Evolutionary conservation across 2,329 filamentous ascomycete genomes (phyloP), one percentile per base, ranked within the genome.

Genomic region (Zarea fungicola): DNA sequence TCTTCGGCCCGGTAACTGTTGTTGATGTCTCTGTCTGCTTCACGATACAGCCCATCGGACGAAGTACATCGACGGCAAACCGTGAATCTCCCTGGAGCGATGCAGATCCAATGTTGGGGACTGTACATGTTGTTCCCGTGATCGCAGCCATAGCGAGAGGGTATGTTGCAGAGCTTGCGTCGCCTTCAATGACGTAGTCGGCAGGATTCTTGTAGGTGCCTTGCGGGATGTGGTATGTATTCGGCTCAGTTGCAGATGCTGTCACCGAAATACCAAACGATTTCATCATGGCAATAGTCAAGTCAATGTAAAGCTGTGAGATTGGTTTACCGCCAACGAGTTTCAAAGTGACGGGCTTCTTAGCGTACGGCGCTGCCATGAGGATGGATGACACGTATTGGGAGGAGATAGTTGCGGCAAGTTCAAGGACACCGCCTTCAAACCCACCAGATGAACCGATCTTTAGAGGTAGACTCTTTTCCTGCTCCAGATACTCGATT

Each of bases 221-320:
- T 61, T 87, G 83, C 2, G 93, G 93, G 49, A 99, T 95, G 64
- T 95, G 85, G 68, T 99, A 99, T 5, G 92, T 96, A 63, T 97
- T 86, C 39, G 85, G 80, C 60, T 96, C 90, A 3, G 80, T 85
- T 26, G 79, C 68, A 8, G 91, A 95, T 58, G 80, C 83, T 53
- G 82, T 76, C 11, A 96, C 93, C 32, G 83, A 66, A 34, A 99
- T 81, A 42, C 93, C 93, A 61, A 99, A 99, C 3, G 87, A 79
- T 48, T 80, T 78, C 93, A 99, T 99, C 92, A 99, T 99, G 14
- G 90, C 80, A 46, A 95, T 90, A 2, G 93, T 99, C 92, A 99
- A 97, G 64, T 99, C 90, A 60, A 99, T 97, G 66, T 99, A 99
- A 2, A 85, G 83, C 64, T 97, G 91, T 2, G 92, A 97, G 56